These are phyloP conservation scores for Colletotrichum theobromicola DNA, from an alignment of 2,329 filamentous ascomycete genomes.

Conservation along the genomic window DNA sequence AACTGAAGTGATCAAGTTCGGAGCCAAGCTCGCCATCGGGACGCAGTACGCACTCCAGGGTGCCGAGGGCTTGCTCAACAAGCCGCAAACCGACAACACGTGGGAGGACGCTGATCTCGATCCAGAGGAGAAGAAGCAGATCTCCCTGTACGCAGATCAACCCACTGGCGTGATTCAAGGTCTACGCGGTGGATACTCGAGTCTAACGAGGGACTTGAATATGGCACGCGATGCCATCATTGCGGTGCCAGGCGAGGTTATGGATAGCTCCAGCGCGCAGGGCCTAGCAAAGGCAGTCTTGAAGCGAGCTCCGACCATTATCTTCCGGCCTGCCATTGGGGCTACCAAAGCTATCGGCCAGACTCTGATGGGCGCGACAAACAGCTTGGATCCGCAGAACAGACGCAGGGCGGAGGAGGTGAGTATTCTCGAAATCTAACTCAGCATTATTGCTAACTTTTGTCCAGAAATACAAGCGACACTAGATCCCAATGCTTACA, in stretches of 20 bases:
- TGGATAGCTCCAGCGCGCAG: constrained; percentile 82
- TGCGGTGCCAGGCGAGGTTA: constrained; percentile 88
- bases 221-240: constrained; percentile 90
- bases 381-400: constrained; percentile 85
- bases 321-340: constrained; percentile 89
- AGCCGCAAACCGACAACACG: constrained; percentile 40
- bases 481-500: constrained; percentile 28
- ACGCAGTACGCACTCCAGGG: constrained; percentile 93
- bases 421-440: constrained; percentile 47
- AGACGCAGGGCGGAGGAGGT: constrained; percentile 86
- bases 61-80: constrained; percentile 78
- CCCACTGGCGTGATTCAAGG: constrained; percentile 89
- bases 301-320: constrained; percentile 87
- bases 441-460: constrained; percentile 13
- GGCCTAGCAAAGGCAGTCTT: constrained; percentile 81
- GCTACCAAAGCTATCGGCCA: constrained; percentile 88
- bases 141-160: constrained; percentile 93
- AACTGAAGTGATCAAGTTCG: constrained; percentile 90
- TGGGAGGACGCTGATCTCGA: constrained; percentile 69
- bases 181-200: constrained; percentile 79
- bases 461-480: constrained; percentile 54
- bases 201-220: constrained; percentile 85
- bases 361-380: constrained; percentile 89
- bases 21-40: constrained; percentile 92
- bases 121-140: constrained; percentile 75